These are phyloP conservation scores for Aegilops bicornis DNA, from an alignment of 176 grass and related monocot species.

Conservation along the genomic window DNA sequence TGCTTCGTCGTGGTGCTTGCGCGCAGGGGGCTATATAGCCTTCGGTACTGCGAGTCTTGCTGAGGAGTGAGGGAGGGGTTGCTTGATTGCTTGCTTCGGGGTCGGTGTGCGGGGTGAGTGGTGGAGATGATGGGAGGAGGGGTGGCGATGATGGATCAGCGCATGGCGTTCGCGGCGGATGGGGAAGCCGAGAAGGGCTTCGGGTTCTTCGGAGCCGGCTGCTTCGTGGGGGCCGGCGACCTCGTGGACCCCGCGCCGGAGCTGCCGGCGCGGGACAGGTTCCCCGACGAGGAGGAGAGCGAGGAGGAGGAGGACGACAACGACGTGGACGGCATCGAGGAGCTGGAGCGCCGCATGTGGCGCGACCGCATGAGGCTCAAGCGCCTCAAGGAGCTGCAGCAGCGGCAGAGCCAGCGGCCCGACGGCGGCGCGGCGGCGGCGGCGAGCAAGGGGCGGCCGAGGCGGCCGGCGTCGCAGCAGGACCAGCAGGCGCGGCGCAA, in stretches of 20 bases:
- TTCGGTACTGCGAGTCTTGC: neutral
- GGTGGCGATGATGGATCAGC: conserved; percentile 9
- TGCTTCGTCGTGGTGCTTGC: neutral
- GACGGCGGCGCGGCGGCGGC: neutral
- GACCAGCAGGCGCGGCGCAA: conserved; percentile 78
- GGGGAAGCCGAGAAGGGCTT: conserved; percentile 2
- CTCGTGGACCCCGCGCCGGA: conserved; percentile 39
- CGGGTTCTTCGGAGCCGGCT: conserved; percentile 22
- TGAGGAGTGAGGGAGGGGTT: neutral
- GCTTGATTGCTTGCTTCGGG: neutral
- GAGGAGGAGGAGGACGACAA: conserved; percentile 51
- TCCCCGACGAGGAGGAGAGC: conserved; percentile 39
- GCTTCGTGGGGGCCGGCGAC: conserved; percentile 47
- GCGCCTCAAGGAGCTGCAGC: conserved; percentile 71
- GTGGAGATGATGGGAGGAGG: conserved; percentile 29
- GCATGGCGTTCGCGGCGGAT: conserved; percentile 15
- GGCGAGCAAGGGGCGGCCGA: neutral
- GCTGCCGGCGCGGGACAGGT: conserved; percentile 26
- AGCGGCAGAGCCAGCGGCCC: conserved; percentile 27
- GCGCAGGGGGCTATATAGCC: neutral
- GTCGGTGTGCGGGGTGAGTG: neutral
- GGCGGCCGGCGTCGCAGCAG: conserved; percentile 46
- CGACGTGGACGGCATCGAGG: conserved; percentile 73
- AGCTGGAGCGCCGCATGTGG: conserved; percentile 87
- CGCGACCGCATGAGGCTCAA: conserved; percentile 66